phyloP scores from a whole-genome alignment of 345 rosid genomes.

The Erucastrum elatum region DNA sequence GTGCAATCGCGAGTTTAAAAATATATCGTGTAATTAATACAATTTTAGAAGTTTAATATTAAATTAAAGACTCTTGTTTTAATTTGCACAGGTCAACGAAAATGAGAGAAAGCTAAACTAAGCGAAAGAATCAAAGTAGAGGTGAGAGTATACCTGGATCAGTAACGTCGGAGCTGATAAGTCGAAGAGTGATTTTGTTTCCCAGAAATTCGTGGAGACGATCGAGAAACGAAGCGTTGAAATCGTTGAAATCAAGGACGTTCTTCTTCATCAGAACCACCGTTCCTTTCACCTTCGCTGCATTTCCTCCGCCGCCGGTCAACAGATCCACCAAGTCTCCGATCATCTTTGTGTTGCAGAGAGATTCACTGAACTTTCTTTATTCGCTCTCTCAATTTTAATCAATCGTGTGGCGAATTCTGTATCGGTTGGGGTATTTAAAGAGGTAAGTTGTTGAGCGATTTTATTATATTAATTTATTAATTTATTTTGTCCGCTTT shows the following conservation, averaged over 20 bases:
- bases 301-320: constrained; percentile 31
- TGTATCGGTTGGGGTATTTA: constrained; percentile 15
- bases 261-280: constrained; percentile 89
- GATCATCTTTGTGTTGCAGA: constrained; percentile 29
- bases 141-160: constrained; percentile 41
- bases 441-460: background rate
- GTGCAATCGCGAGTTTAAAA: background rate
- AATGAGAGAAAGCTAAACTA: background rate
- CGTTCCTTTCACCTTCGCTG: constrained; percentile 55
- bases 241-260: constrained; percentile 82
- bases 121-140: background rate
- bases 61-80: background rate
- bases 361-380: background rate
- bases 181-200: constrained; percentile 62
- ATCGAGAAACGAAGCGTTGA: constrained; percentile 63
- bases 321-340: constrained; percentile 32
- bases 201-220: constrained; percentile 65
- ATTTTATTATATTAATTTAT: background rate
- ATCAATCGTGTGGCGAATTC: background rate
- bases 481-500: background rate
- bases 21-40: background rate
- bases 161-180: constrained; percentile 57
- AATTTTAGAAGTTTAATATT: background rate
- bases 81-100: background rate
- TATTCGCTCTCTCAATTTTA: background rate